Percentiles rank a stretch among this genome's conserved stretches.
Conservation (phyloP, 1,284 basidiomycete species). For the Blastosporella zonata region DNA sequence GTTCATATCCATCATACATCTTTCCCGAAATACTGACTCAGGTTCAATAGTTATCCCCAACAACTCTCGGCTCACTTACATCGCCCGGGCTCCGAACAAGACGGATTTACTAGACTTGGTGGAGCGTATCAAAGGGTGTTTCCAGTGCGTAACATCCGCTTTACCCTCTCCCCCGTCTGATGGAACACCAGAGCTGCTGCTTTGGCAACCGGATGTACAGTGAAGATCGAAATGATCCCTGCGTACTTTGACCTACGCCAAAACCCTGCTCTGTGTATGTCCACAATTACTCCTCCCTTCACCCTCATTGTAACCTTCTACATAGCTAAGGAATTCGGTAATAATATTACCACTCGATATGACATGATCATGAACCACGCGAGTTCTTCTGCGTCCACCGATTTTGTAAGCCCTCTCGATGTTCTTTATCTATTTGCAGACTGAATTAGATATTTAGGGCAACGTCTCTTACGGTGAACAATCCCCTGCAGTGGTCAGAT, state of each 20-base stretch:
- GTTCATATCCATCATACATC: constrained; percentile 12
- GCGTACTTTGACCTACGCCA: constrained; percentile 60
- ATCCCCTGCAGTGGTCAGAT: constrained; percentile 6
- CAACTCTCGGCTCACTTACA: constrained; percentile 65
- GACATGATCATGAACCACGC: constrained; percentile 29
- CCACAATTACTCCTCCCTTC: not conserved
- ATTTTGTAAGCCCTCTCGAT: constrained; percentile 48
- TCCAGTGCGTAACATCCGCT: constrained; percentile 41
- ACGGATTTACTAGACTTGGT: constrained; percentile 49
- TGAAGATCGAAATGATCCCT: constrained; percentile 41
- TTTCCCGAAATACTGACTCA: not conserved
- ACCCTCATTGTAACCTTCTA: not conserved
- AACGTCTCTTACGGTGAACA: constrained; percentile 62
- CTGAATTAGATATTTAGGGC: constrained; percentile 41
- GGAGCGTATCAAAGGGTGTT: constrained; percentile 53
- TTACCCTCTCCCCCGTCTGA: constrained; percentile 1
- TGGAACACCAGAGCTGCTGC: constrained; percentile 55
- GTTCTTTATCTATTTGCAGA: not conserved
- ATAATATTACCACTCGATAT: constrained; percentile 38
- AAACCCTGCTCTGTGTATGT: constrained; percentile 53
- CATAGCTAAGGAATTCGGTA: constrained; percentile 45
- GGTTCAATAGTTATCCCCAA: constrained; percentile 69
- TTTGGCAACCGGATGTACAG: constrained; percentile 64
- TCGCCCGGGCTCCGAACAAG: constrained; percentile 62
- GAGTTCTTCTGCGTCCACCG: constrained; percentile 55